Evolutionary conservation across 2,329 filamentous ascomycete genomes (phyloP), one percentile per base, ranked within the genome.

Genomic region (Colletotrichum eleusines): DNA sequence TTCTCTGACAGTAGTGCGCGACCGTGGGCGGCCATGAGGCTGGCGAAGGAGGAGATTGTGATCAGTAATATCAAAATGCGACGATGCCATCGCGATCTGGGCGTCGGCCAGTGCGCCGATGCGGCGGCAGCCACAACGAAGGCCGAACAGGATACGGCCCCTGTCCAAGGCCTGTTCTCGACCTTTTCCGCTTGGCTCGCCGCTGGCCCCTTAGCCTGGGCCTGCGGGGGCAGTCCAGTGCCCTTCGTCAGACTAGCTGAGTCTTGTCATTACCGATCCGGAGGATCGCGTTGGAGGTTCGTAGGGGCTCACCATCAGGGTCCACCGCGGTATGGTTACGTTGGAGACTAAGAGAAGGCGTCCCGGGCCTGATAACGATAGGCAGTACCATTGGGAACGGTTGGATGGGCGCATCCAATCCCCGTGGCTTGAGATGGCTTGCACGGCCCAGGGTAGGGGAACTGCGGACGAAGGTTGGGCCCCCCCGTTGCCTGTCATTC

Each of bases 91-190:
- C 26, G 20, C 63, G 28, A 62, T 63, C 42, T 40, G 18, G 57
- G 42, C 33, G 44, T 53, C 46, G 63, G 44, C 44, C 44, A 26
- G 58, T 58, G 44, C 57, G 35, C 50, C 58, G 38, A 28, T 53
- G n/a, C 42, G 33, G 46, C 50, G 50, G 54, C 68, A 71, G 68
- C 67, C 67, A 67, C 42, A 42, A n/a, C n/a, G 3, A 18, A n/a
- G n/a, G n/a, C n/a, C n/a, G 38, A 44, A 67, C 51, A 57, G 33
- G 33, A 31, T 12, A 26, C 42, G 40, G 50, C 12, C 31, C 42
- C 23, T 51, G 26, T 23, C 53, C 31, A 28, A 26, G 40, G 42
- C 28, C 23, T n/a, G 53, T 59, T 38, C 31, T 38, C 16, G 50
- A 26, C 26, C 16, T 11, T 51, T 20, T 18, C 23, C 40, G 33